Evolutionary conservation across 352 stramenopile genomes (phyloP).

Genomic region (Phytophthora agathidicida): DNA sequence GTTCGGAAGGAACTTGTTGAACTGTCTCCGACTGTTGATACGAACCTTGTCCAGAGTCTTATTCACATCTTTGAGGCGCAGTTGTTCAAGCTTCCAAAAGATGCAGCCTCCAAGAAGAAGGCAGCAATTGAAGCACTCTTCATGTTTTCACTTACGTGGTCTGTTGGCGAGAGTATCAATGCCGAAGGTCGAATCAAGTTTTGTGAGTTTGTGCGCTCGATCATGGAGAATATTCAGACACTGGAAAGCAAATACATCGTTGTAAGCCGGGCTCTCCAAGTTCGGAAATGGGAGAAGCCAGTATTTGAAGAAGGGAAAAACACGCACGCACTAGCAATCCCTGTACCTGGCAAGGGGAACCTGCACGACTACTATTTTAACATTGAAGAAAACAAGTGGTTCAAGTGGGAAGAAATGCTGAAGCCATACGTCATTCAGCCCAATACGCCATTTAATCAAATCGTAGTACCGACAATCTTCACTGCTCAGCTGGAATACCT

Average conservation of each 20-base stretch:
- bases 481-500: constrained; percentile 92
- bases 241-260: constrained; percentile 79
- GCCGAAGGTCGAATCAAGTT: constrained; percentile 71
- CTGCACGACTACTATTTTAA: constrained; percentile 91
- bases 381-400: constrained; percentile 86
- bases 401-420: constrained; percentile 92
- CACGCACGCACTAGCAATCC: constrained; percentile 56
- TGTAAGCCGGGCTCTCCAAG: constrained; percentile 79
- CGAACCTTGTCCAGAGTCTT: constrained; percentile 89
- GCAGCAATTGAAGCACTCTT: constrained; percentile 81
- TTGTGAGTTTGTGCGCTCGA: constrained; percentile 81
- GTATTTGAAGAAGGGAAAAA: constrained; percentile 66
- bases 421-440: constrained; percentile 85
- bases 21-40: constrained; percentile 89
- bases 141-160: constrained; percentile 93
- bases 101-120: constrained; percentile 78
- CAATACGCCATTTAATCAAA: constrained; percentile 90
- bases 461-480: constrained; percentile 94
- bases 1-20: constrained; percentile 89
- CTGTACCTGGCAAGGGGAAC: constrained; percentile 73
- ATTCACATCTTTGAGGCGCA: constrained; percentile 88
- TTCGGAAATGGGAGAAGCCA: constrained; percentile 83
- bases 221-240: constrained; percentile 74
- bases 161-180: constrained; percentile 83
- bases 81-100: constrained; percentile 67